These are phyloP conservation scores for Apostasia shenzhenica DNA, from an alignment of 106 monocot species.

Conservation along the genomic window DNA sequence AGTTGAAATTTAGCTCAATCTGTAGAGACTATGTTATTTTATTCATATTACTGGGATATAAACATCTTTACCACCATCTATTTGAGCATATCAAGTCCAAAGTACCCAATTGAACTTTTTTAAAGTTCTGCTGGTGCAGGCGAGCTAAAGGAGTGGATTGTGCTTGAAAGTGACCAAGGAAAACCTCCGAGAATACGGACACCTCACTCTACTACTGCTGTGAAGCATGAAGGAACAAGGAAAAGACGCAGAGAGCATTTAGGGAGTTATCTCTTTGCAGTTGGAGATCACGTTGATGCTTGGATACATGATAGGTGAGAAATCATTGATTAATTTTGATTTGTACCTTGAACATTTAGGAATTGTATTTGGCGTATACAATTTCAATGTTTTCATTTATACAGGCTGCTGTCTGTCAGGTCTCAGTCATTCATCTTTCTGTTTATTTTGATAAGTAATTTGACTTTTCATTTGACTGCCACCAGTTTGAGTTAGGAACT, in stretches of 20 bases:
- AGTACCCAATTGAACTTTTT: background rate
- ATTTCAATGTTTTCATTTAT: background rate
- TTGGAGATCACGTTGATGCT: constrained; percentile 89
- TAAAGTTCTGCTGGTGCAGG: constrained; percentile 7
- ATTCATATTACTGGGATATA: no score
- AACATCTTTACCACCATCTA: no score
- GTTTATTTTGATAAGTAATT: background rate
- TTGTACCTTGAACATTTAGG: background rate
- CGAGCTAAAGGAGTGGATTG: constrained; percentile 75
- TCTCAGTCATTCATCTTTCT: background rate
- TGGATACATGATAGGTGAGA: constrained; percentile 69
- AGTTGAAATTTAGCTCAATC: no score
- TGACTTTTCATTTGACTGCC: background rate
- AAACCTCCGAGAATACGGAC: constrained; percentile 66
- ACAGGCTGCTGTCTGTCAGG: background rate
- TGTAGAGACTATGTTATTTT: no score
- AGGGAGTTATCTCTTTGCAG: constrained; percentile 36
- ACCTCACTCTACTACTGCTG: constrained; percentile 38
- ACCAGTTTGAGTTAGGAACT: background rate
- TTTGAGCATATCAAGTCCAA: constrained; percentile 1
- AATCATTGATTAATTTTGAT: background rate
- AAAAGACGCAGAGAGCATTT: constrained; percentile 62
- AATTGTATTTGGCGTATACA: background rate
- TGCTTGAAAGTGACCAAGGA: constrained; percentile 36
- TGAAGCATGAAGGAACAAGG: constrained; percentile 56